Base-by-base conservation (phyloP, 2,329 filamentous ascomycete species). In the Alternaria arborescens region DNA sequence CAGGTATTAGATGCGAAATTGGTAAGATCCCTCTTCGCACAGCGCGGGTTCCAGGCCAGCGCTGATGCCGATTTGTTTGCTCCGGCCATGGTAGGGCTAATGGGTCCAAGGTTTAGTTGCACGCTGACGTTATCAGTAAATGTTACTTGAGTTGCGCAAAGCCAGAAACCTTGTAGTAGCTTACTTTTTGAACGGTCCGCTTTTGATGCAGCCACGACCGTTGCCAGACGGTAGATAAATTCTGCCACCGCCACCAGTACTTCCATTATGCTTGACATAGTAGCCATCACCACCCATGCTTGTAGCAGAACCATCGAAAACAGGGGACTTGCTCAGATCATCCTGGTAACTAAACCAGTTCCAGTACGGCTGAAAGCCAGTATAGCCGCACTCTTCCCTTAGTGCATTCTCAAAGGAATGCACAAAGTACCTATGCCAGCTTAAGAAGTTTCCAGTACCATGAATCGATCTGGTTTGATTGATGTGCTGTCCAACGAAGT, bases 361-460 rank as follows among this genome's bases (percentile, higher is more conserved):
- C 77, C 82, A 83, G 73, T 85, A 86, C 3, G 79, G 79, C 30
- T 76, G 72, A 40, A 69, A 67, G 34, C 66, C 68, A 2, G 58
- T 68, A 58, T 80, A 82, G 12, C 74, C 74, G 52, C 80, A 82
- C 52, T 81, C 79, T 14, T 77, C 52, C 16, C 65, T 71, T 1
- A 82, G 65, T 1, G 77, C 76, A 32, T 75, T 64, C 56, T 82
- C 78, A 57, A 77, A 81, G 0, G 61, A 58, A 52, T 78, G 72
- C 5, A 72, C 63, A 58, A 73, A 80, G 56, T 77, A 73, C 8
- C 80, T 71, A 56, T 81, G 79, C 77, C 78, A 80, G 26, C 57
- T 62, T 10, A 71, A 58, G 38, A 68, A 75, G 54, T 63, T 64
- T 10, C 59, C 68, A 12, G 62, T 74, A 4, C 43, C 48, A 32